A percentile compares a stretch with the other conserved stretches of the same genome.
Evolutionary conservation across 164 flowering plant genomes (phyloP).

Genomic region (Tetrastigma voinierianum): DNA sequence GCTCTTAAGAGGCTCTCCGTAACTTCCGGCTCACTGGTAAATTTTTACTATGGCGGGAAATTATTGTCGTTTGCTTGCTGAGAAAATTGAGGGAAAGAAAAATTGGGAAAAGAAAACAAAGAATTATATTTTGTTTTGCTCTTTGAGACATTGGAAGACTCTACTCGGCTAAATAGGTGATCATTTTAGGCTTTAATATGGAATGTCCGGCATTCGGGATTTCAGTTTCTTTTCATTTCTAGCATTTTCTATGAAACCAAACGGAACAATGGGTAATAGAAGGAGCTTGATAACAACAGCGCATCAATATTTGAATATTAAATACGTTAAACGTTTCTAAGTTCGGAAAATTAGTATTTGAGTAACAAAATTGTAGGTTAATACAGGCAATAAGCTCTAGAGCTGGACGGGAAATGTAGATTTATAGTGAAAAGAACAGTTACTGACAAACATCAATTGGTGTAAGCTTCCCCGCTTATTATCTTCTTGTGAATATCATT

Average conservation of each 20-base stretch:
- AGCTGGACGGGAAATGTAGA: too few relatives aligned
- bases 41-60: neutral
- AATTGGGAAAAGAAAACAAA: neutral
- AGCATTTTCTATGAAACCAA: neutral
- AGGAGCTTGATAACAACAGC: too few relatives aligned
- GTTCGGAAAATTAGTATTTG: too few relatives aligned
- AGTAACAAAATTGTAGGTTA: too few relatives aligned
- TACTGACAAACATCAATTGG: too few relatives aligned
- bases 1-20: constrained; percentile 55
- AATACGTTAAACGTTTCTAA: too few relatives aligned
- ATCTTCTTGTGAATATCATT: too few relatives aligned
- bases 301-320: too few relatives aligned
- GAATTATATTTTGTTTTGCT: neutral
- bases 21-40: constrained; percentile 78
- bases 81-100: neutral
- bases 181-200: neutral
- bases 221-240: neutral
- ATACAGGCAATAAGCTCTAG: too few relatives aligned
- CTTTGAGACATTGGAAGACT: neutral
- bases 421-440: too few relatives aligned
- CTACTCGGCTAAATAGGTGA: neutral
- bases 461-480: too few relatives aligned
- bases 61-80: constrained; percentile 2
- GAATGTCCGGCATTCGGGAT: too few relatives aligned
- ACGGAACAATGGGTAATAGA: neutral